Base-by-base conservation (phyloP, 2,329 filamentous ascomycete genomes). In the Penicillium rolfsii region DNA sequence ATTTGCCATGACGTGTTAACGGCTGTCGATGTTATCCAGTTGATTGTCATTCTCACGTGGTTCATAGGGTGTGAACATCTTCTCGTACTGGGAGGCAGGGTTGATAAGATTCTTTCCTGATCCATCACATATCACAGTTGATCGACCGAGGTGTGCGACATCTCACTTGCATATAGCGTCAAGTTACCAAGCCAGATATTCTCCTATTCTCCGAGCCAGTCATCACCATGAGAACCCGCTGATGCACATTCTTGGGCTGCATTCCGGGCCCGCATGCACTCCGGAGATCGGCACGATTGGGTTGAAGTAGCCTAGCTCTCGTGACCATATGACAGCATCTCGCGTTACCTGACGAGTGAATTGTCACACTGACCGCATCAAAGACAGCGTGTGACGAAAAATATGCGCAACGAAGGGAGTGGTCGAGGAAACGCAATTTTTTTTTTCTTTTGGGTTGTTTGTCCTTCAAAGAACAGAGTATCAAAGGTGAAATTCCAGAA, bases 171-270 rank as follows among this genome's bases (percentile, higher is more conserved):
- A 41, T 33, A 54, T 35, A 30, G 35, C 38, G 43, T 52, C 60
- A 57, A 60, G 62, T 62, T 62, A 11, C 60, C 62, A 54, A 52
- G 19, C 11, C 38, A 50, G 58, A 59, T 61, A 46, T 63, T 63
- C 57, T 40, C 54, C 41, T 35, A 46, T 63, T 63, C 57, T 40
- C 54, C 41, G 30, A 45, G 45, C 66, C 65, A 65, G 63, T 67
- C 48, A 66, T 64, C 61, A 59, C 61, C 59, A 63, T 61, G 59
- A 63, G 62, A 67, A 66, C 60, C 59, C 59, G 60, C 67, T 60
- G 65, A 56, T 55, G 28, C 41, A 58, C 66, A 68, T 68, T 66
- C 66, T 58, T 40, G 48, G 57, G 43, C 57, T 36, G 35, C 48
- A 53, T 50, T 69, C 66, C 67, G 57, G 64, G 40, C 33, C 26